Conservation (phyloP, 1,139 yeast genomes). For the Saccharomyces hybrid region DNA sequence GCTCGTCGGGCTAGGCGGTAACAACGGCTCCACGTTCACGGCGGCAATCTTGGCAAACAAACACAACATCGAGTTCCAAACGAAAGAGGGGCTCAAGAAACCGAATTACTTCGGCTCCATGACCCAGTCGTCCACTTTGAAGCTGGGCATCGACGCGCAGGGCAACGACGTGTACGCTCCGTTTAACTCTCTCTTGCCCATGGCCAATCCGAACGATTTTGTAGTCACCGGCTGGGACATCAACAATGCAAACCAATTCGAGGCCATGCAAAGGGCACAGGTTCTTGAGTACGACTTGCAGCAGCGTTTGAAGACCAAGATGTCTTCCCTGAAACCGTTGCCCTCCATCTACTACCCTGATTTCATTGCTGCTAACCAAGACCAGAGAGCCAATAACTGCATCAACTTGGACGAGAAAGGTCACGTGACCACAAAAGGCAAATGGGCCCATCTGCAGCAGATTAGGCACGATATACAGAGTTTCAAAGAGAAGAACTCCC, state of each 20-base stretch:
- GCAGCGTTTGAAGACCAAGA: slow-evolving; percentile 59
- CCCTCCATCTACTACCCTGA: slow-evolving; percentile 91
- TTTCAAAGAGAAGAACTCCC: slow-evolving; percentile 63
- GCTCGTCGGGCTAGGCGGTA: slow-evolving; percentile 94
- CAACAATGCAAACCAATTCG: slow-evolving; percentile 57
- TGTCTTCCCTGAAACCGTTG: slow-evolving; percentile 62
- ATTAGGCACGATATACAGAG: slow-evolving; percentile 77
- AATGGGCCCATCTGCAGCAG: slow-evolving; percentile 86
- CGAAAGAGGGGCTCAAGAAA: slow-evolving; percentile 70
- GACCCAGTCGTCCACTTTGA: slow-evolving; percentile 85
- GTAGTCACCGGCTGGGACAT: slow-evolving; percentile 96
- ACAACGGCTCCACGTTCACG: slow-evolving; percentile 87
- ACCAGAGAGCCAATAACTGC: slow-evolving; percentile 84
- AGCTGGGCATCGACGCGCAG: slow-evolving; percentile 72
- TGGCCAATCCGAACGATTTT: slow-evolving; percentile 84
- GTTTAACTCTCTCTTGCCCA: slow-evolving; percentile 80
- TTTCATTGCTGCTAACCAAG: slow-evolving; percentile 92
- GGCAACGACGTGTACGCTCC: slow-evolving; percentile 93
- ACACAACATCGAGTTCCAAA: slow-evolving; percentile 67
- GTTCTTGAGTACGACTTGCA: slow-evolving; percentile 85
- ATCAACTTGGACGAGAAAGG: slow-evolving; percentile 51
- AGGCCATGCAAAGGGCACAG: slow-evolving; percentile 79
- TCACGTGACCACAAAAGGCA: slow-evolving; percentile 48
- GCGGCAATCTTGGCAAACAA: slow-evolving; percentile 85
- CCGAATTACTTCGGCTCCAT: slow-evolving; percentile 96